These are phyloP conservation scores for Crithidia thermophila DNA, from an alignment of 208 protist genomes.

Conservation along the genomic window DNA sequence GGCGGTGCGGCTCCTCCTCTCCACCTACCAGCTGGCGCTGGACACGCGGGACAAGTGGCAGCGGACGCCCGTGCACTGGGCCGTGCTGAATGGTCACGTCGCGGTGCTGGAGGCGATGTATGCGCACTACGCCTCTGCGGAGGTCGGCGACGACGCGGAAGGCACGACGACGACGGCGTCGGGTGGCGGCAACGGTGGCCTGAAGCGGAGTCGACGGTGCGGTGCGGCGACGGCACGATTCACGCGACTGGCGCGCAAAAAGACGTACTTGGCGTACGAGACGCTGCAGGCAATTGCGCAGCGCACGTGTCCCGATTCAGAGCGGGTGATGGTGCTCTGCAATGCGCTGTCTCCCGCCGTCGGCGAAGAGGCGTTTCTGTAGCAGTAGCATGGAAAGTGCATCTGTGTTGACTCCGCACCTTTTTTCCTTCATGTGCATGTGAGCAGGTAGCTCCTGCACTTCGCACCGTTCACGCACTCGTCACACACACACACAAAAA, in stretches of 20 bases:
- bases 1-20: slow-evolving; percentile 35
- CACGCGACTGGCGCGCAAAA: slow-evolving; percentile 41
- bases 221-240: slow-evolving; percentile 25
- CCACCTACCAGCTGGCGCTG: slow-evolving; percentile 24
- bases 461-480: background rate
- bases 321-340: slow-evolving; percentile 25
- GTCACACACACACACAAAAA: too few species aligned
- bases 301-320: slow-evolving; percentile 23
- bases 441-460: background rate
- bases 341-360: slow-evolving; percentile 26
- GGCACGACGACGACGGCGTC: too few species aligned
- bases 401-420: background rate
- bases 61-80: slow-evolving; percentile 69
- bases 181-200: background rate
- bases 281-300: slow-evolving; percentile 37
- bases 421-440: background rate
- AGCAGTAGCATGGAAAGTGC: background rate
- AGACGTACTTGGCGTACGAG: slow-evolving; percentile 56
- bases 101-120: slow-evolving; percentile 39
- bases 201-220: slow-evolving; percentile 1
- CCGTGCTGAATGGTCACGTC: slow-evolving; percentile 47
- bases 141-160: too few species aligned
- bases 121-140: background rate
- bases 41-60: slow-evolving; percentile 67
- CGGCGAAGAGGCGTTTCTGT: slow-evolving; percentile 11